Evolutionary conservation across 2,329 filamentous ascomycete species (phyloP).

Genomic region (Hortaea werneckii): DNA sequence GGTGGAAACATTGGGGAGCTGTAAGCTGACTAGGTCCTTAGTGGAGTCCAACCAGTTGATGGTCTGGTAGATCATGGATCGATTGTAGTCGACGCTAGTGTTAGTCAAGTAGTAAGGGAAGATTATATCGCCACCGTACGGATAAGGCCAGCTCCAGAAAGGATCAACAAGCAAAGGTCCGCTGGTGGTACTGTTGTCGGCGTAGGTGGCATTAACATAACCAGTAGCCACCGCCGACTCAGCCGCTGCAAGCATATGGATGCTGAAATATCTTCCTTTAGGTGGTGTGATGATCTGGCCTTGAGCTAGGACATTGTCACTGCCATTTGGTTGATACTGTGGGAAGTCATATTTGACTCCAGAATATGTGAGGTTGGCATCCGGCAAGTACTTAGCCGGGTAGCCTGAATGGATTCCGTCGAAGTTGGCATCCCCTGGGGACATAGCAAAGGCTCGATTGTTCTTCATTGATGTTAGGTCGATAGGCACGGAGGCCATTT

Average conservation of each 20-base stretch:
- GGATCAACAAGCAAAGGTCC: slow-evolving; percentile 27
- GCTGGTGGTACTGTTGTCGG: slow-evolving; percentile 27
- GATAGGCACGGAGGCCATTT: slow-evolving; percentile 13
- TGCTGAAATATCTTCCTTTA: slow-evolving; percentile 26
- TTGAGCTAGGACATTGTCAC: slow-evolving; percentile 30
- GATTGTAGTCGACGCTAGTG: slow-evolving; percentile 27
- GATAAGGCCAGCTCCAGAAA: slow-evolving; percentile 33
- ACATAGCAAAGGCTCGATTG: slow-evolving; percentile 29
- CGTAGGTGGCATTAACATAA: slow-evolving; percentile 28
- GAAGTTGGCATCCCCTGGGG: slow-evolving; percentile 27
- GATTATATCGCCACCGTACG: slow-evolving; percentile 31
- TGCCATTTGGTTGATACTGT: slow-evolving; percentile 25
- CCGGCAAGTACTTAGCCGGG: slow-evolving; percentile 28
- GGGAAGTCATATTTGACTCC: slow-evolving; percentile 30
- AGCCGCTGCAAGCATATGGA: slow-evolving; percentile 32
- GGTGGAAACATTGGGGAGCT: slow-evolving; percentile 27
- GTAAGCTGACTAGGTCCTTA: slow-evolving; percentile 29
- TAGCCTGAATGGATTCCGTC: slow-evolving; percentile 28
- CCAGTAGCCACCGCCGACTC: slow-evolving; percentile 30
- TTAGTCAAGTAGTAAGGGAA: slow-evolving; percentile 32
- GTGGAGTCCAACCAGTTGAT: slow-evolving; percentile 31
- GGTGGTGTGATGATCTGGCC: slow-evolving; percentile 27
- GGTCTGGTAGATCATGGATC: slow-evolving; percentile 32
- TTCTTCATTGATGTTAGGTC: slow-evolving; percentile 22
- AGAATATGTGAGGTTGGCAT: slow-evolving; percentile 25